Conservation (phyloP, 75 land plant genomes). For the Selaginella tamariscina region DNA sequence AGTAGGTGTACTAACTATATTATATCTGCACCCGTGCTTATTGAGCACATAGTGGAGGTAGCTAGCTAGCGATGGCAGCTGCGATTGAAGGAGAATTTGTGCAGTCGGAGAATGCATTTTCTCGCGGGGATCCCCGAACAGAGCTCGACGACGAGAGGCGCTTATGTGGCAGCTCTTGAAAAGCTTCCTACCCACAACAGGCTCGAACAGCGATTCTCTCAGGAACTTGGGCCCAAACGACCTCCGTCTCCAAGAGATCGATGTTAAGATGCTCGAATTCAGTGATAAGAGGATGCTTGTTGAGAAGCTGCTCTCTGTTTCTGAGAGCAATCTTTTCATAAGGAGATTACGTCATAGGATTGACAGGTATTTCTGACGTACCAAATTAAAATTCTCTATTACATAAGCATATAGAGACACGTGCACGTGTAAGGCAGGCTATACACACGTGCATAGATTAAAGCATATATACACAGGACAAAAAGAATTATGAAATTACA, state of each 20-base stretch:
- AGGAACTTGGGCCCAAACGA: background rate
- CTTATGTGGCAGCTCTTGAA: background rate
- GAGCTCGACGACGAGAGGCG: background rate
- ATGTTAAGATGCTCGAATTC: background rate
- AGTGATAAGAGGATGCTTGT: background rate
- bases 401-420: too few relatives aligned
- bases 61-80: background rate
- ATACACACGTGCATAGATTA: too few relatives aligned
- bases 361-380: background rate
- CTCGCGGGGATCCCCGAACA: background rate
- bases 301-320: background rate
- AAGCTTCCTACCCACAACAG: background rate
- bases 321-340: background rate
- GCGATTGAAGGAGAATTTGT: background rate
- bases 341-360: background rate
- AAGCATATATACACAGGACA: too few relatives aligned
- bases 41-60: too few relatives aligned
- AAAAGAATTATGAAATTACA: too few relatives aligned
- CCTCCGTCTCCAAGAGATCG: background rate
- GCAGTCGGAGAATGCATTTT: background rate
- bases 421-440: too few relatives aligned
- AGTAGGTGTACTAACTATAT: too few relatives aligned
- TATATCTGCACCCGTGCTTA: too few relatives aligned
- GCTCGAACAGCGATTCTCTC: background rate
- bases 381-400: too few relatives aligned